Base-by-base conservation (phyloP, 169 alveolate genomes). In the Cryptosporidium tyzzeri region DNA sequence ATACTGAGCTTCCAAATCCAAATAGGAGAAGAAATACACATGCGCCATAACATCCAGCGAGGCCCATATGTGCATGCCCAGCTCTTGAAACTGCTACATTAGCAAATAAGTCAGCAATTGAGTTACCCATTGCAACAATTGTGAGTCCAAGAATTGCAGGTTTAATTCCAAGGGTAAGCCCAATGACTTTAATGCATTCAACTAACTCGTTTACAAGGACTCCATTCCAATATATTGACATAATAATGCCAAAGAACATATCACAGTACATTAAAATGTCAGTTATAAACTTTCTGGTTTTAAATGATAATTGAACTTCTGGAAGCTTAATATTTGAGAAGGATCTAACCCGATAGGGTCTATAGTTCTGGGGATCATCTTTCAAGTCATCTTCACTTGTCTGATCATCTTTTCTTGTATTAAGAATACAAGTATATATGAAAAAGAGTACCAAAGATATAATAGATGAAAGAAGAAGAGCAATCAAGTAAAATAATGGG, bases 1-100 rank as follows among this genome's bases (percentile, higher is more conserved):
- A 80, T 9, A 80, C 89, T 10, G 89, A 80, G 6, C 89, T 61
- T 26, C 89, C 89, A 37, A 80, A 62, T 45, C 89, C 89, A 62
- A 80, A 80, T 39, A 80, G 23, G 5, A 80, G 67, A 10, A 80
- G 51, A 14, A 80, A 80, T 37, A 80, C 89, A 37, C 89, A 80
- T 6, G 89, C 89, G 6, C 89, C 89, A 59, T 80, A 80, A 16
- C 89, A 80, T 14, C 89, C 89, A 5, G 89, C 89, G 39, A 80
- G 89, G 16, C 89, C 89, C 89, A 80, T 80, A 62, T 65, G 89
- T 23, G 75, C 89, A 62, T 80, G 89, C 8, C 89, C 89, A 37
- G 89, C 89, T 67, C 89, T 80, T 3, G 89, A 59, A 45, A 80
- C 89, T 8, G 89, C 89, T 18, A 80, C 89, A 80, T 80, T 80